Conservation (phyloP, 306 rosid genomes). For the Lagenaria siceraria region DNA sequence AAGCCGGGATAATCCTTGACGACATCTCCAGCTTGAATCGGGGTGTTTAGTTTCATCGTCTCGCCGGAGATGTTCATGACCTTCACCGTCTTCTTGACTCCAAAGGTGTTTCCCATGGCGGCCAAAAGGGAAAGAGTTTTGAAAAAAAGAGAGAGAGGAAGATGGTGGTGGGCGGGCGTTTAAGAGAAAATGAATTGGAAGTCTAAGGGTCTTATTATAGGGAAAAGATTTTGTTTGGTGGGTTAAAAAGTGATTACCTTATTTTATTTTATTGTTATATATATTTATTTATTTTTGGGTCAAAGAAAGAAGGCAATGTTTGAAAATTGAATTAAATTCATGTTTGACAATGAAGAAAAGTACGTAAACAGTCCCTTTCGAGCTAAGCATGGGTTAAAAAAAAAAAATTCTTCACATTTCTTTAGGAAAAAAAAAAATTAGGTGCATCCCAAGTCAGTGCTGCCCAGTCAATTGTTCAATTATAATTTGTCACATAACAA, state of each 20-base stretch:
- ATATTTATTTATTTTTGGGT: not conserved
- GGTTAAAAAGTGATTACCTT: not conserved
- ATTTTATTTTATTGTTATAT: too few relatives aligned
- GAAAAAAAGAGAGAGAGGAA: not conserved
- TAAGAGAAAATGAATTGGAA: not conserved
- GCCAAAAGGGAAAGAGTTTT: not conserved
- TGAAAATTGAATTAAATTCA: constrained; percentile 13
- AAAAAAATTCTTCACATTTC: not conserved
- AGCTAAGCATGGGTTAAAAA: not conserved
- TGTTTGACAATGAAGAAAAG: constrained; percentile 16
- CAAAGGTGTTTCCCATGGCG: constrained; percentile 68
- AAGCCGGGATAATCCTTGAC: constrained; percentile 51
- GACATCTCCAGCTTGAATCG: constrained; percentile 39
- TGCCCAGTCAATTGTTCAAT: too few relatives aligned
- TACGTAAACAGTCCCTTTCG: not conserved
- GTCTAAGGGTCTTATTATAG: not conserved
- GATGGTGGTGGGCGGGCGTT: not conserved
- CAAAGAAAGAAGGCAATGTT: constrained; percentile 53
- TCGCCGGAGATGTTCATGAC: constrained; percentile 81
- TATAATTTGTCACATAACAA: too few relatives aligned
- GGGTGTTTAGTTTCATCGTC: constrained; percentile 54
- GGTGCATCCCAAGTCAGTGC: too few relatives aligned
- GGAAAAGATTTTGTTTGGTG: not conserved
- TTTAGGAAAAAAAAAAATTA: too few relatives aligned
- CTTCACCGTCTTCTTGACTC: constrained; percentile 53